Base-by-base conservation (phyloP, 371 early-diverging fungal species). In the Actinomucor elegans region DNA sequence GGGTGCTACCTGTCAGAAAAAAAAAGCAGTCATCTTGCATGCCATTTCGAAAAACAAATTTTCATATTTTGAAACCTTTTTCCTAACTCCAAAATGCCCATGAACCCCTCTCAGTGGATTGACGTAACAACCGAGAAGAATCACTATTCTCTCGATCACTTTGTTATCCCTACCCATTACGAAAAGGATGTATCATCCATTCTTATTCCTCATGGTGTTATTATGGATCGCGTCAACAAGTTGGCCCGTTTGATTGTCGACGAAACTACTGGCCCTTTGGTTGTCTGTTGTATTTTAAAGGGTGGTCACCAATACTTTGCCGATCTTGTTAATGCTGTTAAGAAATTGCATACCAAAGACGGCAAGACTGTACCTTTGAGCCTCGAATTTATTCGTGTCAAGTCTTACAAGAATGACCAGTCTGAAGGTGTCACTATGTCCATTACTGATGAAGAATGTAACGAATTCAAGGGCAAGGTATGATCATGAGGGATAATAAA, bases 201-300 rank as follows among this genome's bases (percentile, higher is more conserved):
- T 55, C 69, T 96, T 59, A 91, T 96, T 52, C 96, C 96, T 14
- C 91, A 94, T 64, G 97, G 97, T 35, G 86, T 95, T 44, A 94
- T 95, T 61, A 88, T 86, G 80, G 91, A 90, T 62, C 79, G 93
- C 53, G 88, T 94, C 41, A 86, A 92, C 61, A 94, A 94, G 69
- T 75, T 96, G 27, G 88, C 90, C 31, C 80, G 86, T 61, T 53
- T 88, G 29, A 90, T 90, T 59, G 86, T 86, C 31, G 79, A 82
- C 20, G 86, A 88, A 41, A 66, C 84, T 42, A 72, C 71, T 36
- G 92, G 87, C 46, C 88, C 88, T 40, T 61, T 86, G 33, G 91
- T 92, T 24, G 91, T 92, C 9, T 92, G 92, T 79, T 95, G 95
- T 75, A 91, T 94, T 18, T 80, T 96, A 53, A 95, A 96, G 79